Evolutionary conservation across 2,329 filamentous ascomycete species (phyloP), one percentile per base, ranked within the genome.

Genomic region (Aspergillus jensenii): DNA sequence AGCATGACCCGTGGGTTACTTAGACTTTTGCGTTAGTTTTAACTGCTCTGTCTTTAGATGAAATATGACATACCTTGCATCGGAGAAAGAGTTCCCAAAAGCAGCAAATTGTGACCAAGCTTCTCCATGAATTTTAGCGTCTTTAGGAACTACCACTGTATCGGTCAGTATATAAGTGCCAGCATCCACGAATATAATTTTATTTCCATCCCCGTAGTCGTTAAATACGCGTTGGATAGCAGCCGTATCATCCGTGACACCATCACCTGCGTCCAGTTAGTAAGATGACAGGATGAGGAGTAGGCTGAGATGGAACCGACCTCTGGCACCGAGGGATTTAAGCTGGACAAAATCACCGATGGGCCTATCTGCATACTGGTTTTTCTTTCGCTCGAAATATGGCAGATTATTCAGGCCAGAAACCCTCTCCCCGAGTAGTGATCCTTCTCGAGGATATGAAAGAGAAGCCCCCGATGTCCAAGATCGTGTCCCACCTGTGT

Each of bases 151-250:
- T 23, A 70, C 67, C 19, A 82, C 65, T 0, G 80, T 82, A 27
- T 75, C 70, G 6, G 68, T 73, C 14, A 81, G 72, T 8, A 78
- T 64, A 59, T 82, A 86, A 17, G 81, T 71, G 44, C 84, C 84
- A 58, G 78, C 76, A 66, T 84, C 82, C 58, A 86, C 75, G 70
- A 80, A 86, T 11, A 84, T 71, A 44, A 86, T 74, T 61, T 81
- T 79, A 12, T 72, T 68, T 6, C 76, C 76, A 8, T 68, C 66
- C 2, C 63, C 52, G 12, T 63, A 56, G 6, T 71, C 25, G 40
- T 56, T 43, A 14, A 52, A 56, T n/a, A 35, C 52, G 25, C 33
- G 37, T 50, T 56, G 54, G n/a, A 59, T 35, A 2, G 57, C 57
- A 9, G 43, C 52, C 2, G 57, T 52, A 27, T 56, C 52, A 39